Evolutionary conservation across 1,284 basidiomycete genomes (phyloP), one percentile per base, ranked within the genome.

Genomic region (Papiliotrema flavescens): DNA sequence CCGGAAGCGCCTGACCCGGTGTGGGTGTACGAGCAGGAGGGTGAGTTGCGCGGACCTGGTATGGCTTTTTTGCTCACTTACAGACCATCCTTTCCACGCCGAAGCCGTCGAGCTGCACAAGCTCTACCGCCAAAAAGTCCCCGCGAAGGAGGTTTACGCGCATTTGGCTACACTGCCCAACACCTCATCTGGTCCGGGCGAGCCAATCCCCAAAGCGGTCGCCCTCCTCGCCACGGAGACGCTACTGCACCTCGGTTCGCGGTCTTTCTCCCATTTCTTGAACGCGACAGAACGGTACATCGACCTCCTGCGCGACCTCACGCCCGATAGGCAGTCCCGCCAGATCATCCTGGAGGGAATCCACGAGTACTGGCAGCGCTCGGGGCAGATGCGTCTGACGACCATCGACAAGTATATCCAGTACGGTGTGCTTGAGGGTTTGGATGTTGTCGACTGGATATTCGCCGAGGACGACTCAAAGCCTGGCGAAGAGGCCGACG

Each of bases 371-470:
- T 97, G 92, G 92, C 81, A 81, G 60, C 76, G 83, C 58, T 90
- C 88, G 65, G 79, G 81, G 26, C 90, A 95, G 67, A 90, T 93
- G 85, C 80, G 93, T 40, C 80, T 82, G 20, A 90, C 98, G 66
- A 93, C 97, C 5, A 86, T 95, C 60, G 96, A 98, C 80, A 99
- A 99, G 79, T 80, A 98, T 59, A 88, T 98, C 83, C 95, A 98
- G 76, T 99, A 99, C 76, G 90, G 96, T 68, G 89, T 98, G 54
- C 87, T 98, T 28, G 93, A 98, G 68, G 91, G 94, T 0, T 84
- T 86, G 15, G 94, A 98, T 68, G 88, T 98, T 17, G 86, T 97
- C 50, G 79, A 79, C 3, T 97, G 90, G 85, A 83, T 88, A 17
- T 98, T 98, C 73, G 59, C 53, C 3, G 63, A 66, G n/a, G 28